Evolutionary conservation across 2,329 filamentous ascomycete genomes (phyloP).

Genomic region (Sclerotinia trifoliorum): DNA sequence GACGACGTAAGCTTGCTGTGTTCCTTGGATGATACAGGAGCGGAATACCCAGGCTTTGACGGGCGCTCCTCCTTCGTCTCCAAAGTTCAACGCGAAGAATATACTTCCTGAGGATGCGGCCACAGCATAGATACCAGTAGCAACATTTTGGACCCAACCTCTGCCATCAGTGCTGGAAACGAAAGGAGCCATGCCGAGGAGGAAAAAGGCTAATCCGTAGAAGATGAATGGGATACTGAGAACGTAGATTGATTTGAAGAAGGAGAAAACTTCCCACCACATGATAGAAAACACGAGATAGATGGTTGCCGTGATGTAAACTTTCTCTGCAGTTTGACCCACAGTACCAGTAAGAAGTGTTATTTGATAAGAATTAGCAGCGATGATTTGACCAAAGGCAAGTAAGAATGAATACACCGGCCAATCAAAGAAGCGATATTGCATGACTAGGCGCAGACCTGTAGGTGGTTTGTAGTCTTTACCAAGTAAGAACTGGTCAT

Average conservation of each 20-base stretch:
- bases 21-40: slow-evolving; percentile 64
- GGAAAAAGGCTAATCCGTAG: slow-evolving; percentile 61
- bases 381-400: slow-evolving; percentile 59
- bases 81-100: slow-evolving; percentile 67
- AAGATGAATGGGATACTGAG: slow-evolving; percentile 52
- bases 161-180: slow-evolving; percentile 41
- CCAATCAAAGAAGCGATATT: slow-evolving; percentile 61
- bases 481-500: slow-evolving; percentile 52
- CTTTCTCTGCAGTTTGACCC: slow-evolving; percentile 56
- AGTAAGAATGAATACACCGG: slow-evolving; percentile 62
- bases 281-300: slow-evolving; percentile 57
- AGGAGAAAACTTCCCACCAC: slow-evolving; percentile 64
- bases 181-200: slow-evolving; percentile 63
- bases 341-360: slow-evolving; percentile 64
- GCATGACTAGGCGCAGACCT: slow-evolving; percentile 54
- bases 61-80: slow-evolving; percentile 60
- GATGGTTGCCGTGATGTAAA: slow-evolving; percentile 60
- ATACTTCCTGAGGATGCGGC: slow-evolving; percentile 63
- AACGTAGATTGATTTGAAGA: slow-evolving; percentile 52
- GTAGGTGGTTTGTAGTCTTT: slow-evolving; percentile 52
- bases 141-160: slow-evolving; percentile 53
- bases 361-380: slow-evolving; percentile 66
- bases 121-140: slow-evolving; percentile 59
- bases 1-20: slow-evolving; percentile 64
- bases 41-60: slow-evolving; percentile 66